These are phyloP conservation scores for Fraxinus ornus DNA, from an alignment of 305 asterid genomes.

Conservation along the genomic window DNA sequence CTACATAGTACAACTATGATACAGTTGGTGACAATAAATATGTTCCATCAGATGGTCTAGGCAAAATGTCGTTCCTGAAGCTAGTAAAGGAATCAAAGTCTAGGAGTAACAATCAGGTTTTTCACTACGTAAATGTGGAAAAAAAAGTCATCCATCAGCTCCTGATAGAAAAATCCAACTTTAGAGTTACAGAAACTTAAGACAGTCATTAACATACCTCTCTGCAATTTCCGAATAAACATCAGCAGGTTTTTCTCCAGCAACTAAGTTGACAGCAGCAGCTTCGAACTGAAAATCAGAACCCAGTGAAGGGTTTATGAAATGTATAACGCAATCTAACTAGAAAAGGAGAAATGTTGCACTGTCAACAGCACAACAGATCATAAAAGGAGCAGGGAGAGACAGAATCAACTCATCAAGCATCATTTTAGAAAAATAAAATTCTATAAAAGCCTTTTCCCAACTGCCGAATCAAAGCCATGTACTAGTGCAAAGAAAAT, in stretches of 20 bases:
- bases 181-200: conserved; percentile 9
- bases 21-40: neutral
- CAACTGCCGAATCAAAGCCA: neutral
- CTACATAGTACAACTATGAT: no score
- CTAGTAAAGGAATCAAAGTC: neutral
- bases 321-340: neutral
- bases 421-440: conserved; percentile 10
- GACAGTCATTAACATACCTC: conserved; percentile 48
- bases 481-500: conserved; percentile 2
- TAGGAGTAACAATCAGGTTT: neutral
- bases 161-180: neutral
- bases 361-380: neutral
- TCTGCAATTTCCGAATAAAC: conserved; percentile 93
- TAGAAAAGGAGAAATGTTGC: conserved; percentile 4
- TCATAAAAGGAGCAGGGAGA: neutral
- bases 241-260: conserved; percentile 86
- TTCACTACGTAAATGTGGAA: neutral
- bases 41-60: neutral
- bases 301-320: neutral
- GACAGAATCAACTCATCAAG: neutral
- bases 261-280: conserved; percentile 89
- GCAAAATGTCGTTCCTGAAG: neutral
- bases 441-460: neutral
- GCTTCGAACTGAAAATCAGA: conserved; percentile 71
- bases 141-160: neutral